phyloP scores from a whole-genome alignment of 108 stramenopile species.

The Skeletonema menzelii region DNA sequence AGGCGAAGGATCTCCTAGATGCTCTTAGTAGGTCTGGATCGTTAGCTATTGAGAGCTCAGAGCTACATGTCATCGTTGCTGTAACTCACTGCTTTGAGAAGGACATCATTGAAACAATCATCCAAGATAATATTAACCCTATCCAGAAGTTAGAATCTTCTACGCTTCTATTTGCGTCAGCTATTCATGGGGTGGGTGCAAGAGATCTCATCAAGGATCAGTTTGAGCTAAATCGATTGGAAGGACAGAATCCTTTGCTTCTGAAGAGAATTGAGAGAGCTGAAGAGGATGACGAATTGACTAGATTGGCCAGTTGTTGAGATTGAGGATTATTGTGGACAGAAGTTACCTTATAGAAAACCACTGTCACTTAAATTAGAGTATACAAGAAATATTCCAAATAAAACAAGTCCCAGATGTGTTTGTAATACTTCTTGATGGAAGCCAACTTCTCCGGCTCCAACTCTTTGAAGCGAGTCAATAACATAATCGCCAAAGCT shows the following conservation, averaged over 20 bases:
- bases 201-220: slow-evolving; percentile 42
- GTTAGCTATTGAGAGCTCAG: slow-evolving; percentile 56
- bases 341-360: no score
- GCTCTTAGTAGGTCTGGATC: slow-evolving; percentile 82
- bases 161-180: slow-evolving; percentile 60
- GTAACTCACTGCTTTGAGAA: slow-evolving; percentile 85
- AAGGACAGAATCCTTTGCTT: slow-evolving; percentile 1
- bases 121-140: slow-evolving; percentile 85
- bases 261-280: not conserved
- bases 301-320: not conserved
- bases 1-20: slow-evolving; percentile 85
- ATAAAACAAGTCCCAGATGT: slow-evolving; percentile 98
- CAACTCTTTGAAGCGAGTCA: slow-evolving; percentile 59
- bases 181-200: slow-evolving; percentile 57
- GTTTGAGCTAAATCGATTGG: slow-evolving; percentile 32
- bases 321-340: not conserved
- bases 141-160: slow-evolving; percentile 83
- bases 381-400: slow-evolving; percentile 93
- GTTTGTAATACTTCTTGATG: slow-evolving; percentile 93
- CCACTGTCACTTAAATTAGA: slow-evolving; percentile 87
- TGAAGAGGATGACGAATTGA: not conserved
- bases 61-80: slow-evolving; percentile 84
- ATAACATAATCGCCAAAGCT: slow-evolving; percentile 60
- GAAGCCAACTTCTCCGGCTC: slow-evolving; percentile 79
- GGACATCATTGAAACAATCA: slow-evolving; percentile 70